Percentiles rank a stretch among this genome's conserved stretches.
Evolutionary conservation across 805 yeast species (phyloP).

Genomic region (Hanseniaspora lindneri): DNA sequence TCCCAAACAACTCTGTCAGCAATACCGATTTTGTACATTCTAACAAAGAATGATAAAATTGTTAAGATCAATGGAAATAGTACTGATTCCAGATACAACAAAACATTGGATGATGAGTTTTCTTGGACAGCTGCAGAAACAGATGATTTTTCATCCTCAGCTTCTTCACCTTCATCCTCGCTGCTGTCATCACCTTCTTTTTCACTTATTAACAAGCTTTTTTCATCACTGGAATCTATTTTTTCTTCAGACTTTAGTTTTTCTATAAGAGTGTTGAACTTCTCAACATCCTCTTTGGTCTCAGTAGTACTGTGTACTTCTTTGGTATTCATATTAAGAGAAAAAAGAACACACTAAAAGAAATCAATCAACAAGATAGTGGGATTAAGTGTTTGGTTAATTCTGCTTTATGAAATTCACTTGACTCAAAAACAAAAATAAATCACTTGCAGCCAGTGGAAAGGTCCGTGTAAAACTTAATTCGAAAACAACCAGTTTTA

Average conservation of each 20-base stretch:
- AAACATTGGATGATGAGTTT: no score
- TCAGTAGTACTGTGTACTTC: not conserved
- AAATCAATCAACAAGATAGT: no score
- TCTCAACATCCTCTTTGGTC: slow-evolving; percentile 8
- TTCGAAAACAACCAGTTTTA: no score
- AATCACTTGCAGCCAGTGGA: no score
- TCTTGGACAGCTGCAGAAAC: slow-evolving; percentile 7
- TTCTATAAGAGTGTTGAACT: slow-evolving; percentile 10
- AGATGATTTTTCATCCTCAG: slow-evolving; percentile 19
- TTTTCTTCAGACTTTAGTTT: slow-evolving; percentile 8
- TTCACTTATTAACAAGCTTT: not conserved
- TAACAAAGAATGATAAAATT: slow-evolving; percentile 38
- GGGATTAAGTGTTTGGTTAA: no score
- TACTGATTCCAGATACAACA: slow-evolving; percentile 26
- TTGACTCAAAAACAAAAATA: no score
- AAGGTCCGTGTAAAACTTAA: no score
- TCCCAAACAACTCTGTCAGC: slow-evolving; percentile 68
- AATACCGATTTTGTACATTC: slow-evolving; percentile 48
- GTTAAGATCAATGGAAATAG: slow-evolving; percentile 38
- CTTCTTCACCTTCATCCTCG: slow-evolving; percentile 15
- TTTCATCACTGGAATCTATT: not conserved
- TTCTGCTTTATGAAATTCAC: no score
- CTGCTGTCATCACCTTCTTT: slow-evolving; percentile 1
- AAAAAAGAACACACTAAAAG: not conserved
- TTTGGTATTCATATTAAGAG: not conserved